Conservation (phyloP, 768 basidiomycete genomes). For the Clathrus columnatus region DNA sequence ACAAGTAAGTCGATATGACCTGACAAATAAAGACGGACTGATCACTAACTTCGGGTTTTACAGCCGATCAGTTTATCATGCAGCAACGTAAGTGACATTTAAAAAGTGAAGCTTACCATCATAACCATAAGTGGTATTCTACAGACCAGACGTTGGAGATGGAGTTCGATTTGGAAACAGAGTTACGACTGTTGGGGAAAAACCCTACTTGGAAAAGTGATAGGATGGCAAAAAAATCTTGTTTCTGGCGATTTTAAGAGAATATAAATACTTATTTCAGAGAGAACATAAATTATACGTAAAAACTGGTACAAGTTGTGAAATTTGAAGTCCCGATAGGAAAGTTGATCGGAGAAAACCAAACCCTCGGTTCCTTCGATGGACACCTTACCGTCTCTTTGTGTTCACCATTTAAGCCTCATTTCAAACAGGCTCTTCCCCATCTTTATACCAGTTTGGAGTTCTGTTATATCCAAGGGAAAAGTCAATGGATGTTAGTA, state of each 20-base stretch:
- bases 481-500: too few relatives aligned
- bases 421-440: too few relatives aligned
- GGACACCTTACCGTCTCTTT: too few relatives aligned
- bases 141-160: not conserved
- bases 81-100: not conserved
- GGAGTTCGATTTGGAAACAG: not conserved
- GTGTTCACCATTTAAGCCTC: too few relatives aligned
- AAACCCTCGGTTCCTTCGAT: not conserved
- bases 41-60: not conserved
- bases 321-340: too few relatives aligned
- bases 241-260: not conserved
- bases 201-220: slow-evolving; percentile 1
- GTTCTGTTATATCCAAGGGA: too few relatives aligned
- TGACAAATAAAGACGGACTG: slow-evolving; percentile 9
- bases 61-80: slow-evolving; percentile 4
- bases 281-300: not conserved
- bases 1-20: slow-evolving; percentile 12
- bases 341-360: not conserved
- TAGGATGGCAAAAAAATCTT: not conserved
- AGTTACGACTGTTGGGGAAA: slow-evolving; percentile 3
- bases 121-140: not conserved
- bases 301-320: too few relatives aligned
- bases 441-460: too few relatives aligned
- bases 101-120: not conserved
- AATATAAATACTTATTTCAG: not conserved